Conservation (phyloP, 495 filamentous ascomycete genomes). For the Penicillium waksmanii region DNA sequence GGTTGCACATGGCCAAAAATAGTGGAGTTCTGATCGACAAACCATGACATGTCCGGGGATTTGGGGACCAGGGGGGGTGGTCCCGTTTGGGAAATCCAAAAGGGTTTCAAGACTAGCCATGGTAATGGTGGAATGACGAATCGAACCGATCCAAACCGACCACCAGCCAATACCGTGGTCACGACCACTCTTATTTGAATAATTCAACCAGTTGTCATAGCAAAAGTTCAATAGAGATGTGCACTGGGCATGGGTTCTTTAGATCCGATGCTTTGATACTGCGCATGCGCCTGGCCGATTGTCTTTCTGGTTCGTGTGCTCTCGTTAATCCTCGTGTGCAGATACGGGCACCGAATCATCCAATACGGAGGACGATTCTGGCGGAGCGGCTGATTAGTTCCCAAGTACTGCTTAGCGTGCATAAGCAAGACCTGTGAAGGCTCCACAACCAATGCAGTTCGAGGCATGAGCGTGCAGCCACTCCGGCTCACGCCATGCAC, state of each 20-base stretch:
- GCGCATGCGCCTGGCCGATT: neutral
- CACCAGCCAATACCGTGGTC: neutral
- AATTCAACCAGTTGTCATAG: too few species aligned
- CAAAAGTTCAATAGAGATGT: too few species aligned
- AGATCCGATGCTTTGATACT: neutral
- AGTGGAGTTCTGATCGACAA: constrained; percentile 5
- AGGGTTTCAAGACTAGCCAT: too few species aligned
- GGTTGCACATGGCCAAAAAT: neutral
- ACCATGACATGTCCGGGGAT: neutral
- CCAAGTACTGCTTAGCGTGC: neutral
- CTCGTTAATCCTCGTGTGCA: constrained; percentile 1
- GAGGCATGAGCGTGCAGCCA: neutral
- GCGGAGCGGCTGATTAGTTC: neutral
- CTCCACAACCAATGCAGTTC: neutral
- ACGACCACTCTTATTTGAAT: too few species aligned
- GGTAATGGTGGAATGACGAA: neutral
- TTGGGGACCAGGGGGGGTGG: neutral
- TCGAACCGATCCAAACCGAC: neutral
- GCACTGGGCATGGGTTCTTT: neutral
- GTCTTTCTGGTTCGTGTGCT: neutral
- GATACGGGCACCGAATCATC: constrained; percentile 3
- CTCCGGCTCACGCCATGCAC: constrained; percentile 1
- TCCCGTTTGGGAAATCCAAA: neutral
- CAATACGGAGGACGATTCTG: neutral
- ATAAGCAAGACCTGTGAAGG: neutral